phyloP scores from a whole-genome alignment of 2,329 filamentous ascomycete species.

The Epichloe amarillans region DNA sequence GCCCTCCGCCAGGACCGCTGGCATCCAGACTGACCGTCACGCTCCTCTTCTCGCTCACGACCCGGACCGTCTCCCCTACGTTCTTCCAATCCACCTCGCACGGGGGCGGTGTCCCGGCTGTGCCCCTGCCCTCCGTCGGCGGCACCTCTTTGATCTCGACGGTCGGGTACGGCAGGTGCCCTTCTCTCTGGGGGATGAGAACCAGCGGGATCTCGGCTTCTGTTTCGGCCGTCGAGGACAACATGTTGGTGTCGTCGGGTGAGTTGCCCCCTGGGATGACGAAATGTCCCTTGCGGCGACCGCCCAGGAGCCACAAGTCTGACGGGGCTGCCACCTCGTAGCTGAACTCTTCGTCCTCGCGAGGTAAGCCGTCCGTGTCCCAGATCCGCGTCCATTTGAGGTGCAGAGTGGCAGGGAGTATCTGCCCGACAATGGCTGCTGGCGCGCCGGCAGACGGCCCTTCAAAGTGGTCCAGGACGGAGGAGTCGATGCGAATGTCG shows the following conservation, averaged over 20 bases:
- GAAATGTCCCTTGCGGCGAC: conserved; percentile 68
- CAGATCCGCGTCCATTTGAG: conserved; percentile 50
- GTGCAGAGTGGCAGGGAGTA: conserved; percentile 48
- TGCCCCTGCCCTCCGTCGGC: conserved; percentile 16
- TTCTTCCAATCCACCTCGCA: conserved; percentile 75
- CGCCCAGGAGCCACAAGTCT: conserved; percentile 77
- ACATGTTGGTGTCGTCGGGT: conserved; percentile 24
- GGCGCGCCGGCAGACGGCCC: conserved; percentile 22
- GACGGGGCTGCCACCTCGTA: conserved; percentile 66
- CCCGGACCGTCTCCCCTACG: conserved; percentile 61
- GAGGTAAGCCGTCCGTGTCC: conserved; percentile 33
- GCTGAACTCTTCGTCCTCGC: conserved; percentile 55
- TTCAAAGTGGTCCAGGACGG: conserved; percentile 17
- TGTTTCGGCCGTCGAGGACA: conserved; percentile 33
- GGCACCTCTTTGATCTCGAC: conserved; percentile 61
- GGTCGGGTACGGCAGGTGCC: conserved; percentile 62
- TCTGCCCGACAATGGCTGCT: conserved; percentile 47
- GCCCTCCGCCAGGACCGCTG: conserved; percentile 50
- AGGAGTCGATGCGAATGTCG: conserved; percentile 42
- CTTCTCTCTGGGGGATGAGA: conserved; percentile 66
- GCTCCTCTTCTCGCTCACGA: conserved; percentile 55
- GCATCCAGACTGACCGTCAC: conserved; percentile 63
- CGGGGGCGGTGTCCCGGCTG: conserved; percentile 14
- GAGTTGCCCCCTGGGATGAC: conserved; percentile 33
- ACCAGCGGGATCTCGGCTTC: conserved; percentile 54